phyloP scores from a whole-genome alignment of 2,329 filamentous ascomycete species.

The Fusarium pseudocircinatum region DNA sequence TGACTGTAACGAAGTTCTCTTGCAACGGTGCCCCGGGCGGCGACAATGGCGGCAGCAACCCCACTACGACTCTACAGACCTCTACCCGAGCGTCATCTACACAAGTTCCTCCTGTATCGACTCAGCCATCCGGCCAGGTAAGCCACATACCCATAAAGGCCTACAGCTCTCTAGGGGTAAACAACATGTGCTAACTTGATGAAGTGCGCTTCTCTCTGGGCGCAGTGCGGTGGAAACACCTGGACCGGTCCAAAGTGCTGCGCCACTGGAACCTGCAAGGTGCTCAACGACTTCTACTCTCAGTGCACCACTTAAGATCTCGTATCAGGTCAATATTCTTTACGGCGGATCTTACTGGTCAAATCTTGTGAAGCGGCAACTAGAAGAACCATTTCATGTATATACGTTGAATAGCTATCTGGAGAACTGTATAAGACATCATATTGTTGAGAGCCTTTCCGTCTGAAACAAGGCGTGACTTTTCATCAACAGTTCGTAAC shows the following conservation, averaged over 20 bases:
- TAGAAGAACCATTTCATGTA: background rate
- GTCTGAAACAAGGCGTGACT: rapidly evolving
- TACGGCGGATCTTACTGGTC: rapidly evolving
- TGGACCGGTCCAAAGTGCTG: constrained; percentile 8
- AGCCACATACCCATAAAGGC: rapidly evolving
- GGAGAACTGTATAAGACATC: background rate
- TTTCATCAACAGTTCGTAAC: background rate
- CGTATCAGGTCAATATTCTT: rapidly evolving
- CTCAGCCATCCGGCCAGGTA: constrained; percentile 1
- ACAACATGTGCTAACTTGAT: background rate
- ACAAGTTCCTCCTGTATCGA: background rate
- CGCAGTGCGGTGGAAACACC: background rate
- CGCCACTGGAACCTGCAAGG: constrained; percentile 10
- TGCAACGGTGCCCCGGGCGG: constrained; percentile 7
- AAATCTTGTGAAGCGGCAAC: rapidly evolving
- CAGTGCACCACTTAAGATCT: background rate
- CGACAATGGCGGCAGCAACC: background rate
- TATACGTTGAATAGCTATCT: background rate
- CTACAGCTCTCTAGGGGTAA: rapidly evolving
- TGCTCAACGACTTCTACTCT: background rate
- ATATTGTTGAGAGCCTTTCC: background rate
- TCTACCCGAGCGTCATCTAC: background rate
- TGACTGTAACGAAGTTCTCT: background rate
- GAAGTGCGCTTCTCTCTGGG: constrained; percentile 2
- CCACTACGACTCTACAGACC: background rate